Conservation (phyloP, 768 basidiomycete species). For the Clitopilus hobsonii region DNA sequence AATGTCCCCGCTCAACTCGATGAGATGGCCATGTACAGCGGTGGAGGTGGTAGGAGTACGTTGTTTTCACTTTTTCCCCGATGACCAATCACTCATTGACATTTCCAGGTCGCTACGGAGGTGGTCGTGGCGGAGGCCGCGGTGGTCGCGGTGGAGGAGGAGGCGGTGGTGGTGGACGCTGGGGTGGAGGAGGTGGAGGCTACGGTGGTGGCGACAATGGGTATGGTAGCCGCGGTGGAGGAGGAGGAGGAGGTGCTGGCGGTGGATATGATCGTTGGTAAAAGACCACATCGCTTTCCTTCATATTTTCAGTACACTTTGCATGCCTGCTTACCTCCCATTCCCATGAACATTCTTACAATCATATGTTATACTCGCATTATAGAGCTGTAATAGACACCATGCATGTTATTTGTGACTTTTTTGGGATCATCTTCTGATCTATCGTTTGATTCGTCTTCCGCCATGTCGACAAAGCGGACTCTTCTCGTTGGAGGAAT, state of each 20-base stretch:
- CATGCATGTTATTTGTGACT: background rate
- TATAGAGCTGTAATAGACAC: background rate
- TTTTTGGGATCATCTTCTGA: too few relatives aligned
- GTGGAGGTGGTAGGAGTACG: conserved; percentile 73
- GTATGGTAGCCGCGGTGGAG: conserved; percentile 37
- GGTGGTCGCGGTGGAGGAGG: conserved; percentile 32
- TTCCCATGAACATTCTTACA: background rate
- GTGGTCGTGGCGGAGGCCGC: conserved; percentile 42
- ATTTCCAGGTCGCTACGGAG: conserved; percentile 55
- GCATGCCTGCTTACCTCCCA: background rate
- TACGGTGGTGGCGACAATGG: conserved; percentile 36
- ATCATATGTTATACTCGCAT: background rate
- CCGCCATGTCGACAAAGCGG: conserved; percentile 12
- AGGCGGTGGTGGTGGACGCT: conserved; percentile 26
- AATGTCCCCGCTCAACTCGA: conserved; percentile 84
- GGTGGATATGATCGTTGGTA: conserved; percentile 20
- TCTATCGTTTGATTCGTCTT: too few relatives aligned
- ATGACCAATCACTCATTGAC: conserved; percentile 3
- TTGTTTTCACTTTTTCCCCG: conserved; percentile 5
- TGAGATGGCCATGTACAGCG: conserved; percentile 87
- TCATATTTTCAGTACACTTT: background rate
- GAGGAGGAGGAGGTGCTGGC: conserved; percentile 9
- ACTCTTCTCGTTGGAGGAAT: conserved; percentile 32
- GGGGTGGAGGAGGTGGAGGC: conserved; percentile 41
- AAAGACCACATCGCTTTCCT: background rate